Evolutionary conservation across 345 rosid genomes (phyloP).

Genomic region (Hevea brasiliensis): DNA sequence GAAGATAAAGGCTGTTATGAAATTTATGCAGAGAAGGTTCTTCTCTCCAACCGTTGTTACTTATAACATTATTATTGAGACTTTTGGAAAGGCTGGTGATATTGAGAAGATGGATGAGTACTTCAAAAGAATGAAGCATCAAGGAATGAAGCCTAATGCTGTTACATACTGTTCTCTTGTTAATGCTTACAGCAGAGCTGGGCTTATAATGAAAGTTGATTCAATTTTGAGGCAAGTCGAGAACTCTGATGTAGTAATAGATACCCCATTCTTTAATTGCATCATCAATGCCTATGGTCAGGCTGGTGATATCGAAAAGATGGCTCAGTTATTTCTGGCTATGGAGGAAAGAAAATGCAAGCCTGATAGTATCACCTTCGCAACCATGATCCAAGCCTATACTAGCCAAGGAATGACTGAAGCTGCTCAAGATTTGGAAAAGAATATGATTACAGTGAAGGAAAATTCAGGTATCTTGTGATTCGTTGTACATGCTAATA

Average conservation of each 20-base stretch:
- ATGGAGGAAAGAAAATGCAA: slow-evolving; percentile 71
- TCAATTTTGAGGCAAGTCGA: slow-evolving; percentile 70
- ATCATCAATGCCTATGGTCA: slow-evolving; percentile 71
- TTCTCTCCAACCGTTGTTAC: slow-evolving; percentile 52
- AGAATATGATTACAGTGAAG: slow-evolving; percentile 37
- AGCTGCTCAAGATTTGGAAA: slow-evolving; percentile 55
- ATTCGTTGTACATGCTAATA: slow-evolving; percentile 1
- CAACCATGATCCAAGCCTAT: slow-evolving; percentile 72
- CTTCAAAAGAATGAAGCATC: slow-evolving; percentile 71
- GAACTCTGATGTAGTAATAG: slow-evolving; percentile 72
- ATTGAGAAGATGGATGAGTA: slow-evolving; percentile 63
- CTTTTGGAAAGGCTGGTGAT: slow-evolving; percentile 61
- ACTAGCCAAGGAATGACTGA: slow-evolving; percentile 61
- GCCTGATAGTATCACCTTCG: slow-evolving; percentile 64
- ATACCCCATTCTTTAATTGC: slow-evolving; percentile 79
- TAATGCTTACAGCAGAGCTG: slow-evolving; percentile 60
- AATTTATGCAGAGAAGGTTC: slow-evolving; percentile 70
- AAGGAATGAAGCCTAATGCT: slow-evolving; percentile 75
- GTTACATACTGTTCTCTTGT: slow-evolving; percentile 77
- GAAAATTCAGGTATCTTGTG: slow-evolving; percentile 34
- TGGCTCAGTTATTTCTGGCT: slow-evolving; percentile 55
- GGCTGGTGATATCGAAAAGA: slow-evolving; percentile 66
- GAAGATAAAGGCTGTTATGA: slow-evolving; percentile 64
- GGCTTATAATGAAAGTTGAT: slow-evolving; percentile 58
- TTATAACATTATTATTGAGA: slow-evolving; percentile 64